Base-by-base conservation (phyloP, 2,329 filamentous ascomycete species). In the Stagonosporopsis tanaceti region DNA sequence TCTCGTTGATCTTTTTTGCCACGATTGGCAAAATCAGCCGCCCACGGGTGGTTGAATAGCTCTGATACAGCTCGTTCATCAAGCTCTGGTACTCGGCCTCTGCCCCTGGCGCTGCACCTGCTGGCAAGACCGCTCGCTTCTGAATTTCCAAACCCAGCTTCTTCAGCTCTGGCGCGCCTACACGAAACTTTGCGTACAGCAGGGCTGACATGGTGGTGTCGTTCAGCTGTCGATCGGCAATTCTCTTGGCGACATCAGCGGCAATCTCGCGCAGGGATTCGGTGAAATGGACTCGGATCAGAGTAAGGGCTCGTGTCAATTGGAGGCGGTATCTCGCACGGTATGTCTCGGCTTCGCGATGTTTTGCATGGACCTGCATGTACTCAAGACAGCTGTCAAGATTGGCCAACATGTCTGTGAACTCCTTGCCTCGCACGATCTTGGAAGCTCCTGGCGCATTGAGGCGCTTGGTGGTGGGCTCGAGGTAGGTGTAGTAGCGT, bases 401-500 rank as follows among this genome's bases (percentile, higher is more conserved):
- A 61, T 92, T 94, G 44, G 86, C 84, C 46, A 99, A 80, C 83
- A 98, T 96, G 50, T 97, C 91, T 2, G 90, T 88, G 71, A 98
- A 97, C 41, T 91, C 90, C 47, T 89, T 88, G 54, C 89, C 89
- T 42, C 93, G 90, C 15, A 97, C 93, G 53, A 97, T 83, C 55
- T 89, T 92, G 46, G 91, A 89, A 20, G 94, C 93, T 1, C 93
- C 93, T 0, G 95, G 93, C 0, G 93, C 93, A 80, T 98, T 98
- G 56, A 99, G 85, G 14, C 93, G 86, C 53, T 93, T 86, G 0
- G 93, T 97, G 59, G 94, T 93, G 44, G 89, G 93, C 63, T 99
- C 95, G 6, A 99, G 84, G 72, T 97, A 97, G 20, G 90, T 87
- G 76, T 99, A 99, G 77, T 96, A 97, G 71, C 93, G 89, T n/a